These are phyloP conservation scores for Psidium friedrichsthalianum DNA, from an alignment of 345 rosid species.

Conservation along the genomic window DNA sequence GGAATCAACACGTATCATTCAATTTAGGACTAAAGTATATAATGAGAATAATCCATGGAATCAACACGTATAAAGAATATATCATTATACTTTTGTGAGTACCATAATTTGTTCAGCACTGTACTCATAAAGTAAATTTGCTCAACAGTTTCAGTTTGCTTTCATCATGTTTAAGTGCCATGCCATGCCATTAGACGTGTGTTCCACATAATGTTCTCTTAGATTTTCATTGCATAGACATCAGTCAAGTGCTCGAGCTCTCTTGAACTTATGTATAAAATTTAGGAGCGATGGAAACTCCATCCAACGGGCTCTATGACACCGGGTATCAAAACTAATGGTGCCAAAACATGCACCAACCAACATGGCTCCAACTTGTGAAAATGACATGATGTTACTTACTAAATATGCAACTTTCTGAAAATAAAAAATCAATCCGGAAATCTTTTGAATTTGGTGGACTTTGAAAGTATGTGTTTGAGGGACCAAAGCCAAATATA, in stretches of 20 bases:
- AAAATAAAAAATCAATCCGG: background rate
- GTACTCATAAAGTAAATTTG: background rate
- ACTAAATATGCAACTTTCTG: background rate
- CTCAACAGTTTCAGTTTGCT: background rate
- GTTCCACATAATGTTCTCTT: too few species aligned
- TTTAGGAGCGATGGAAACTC: background rate
- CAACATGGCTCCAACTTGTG: background rate
- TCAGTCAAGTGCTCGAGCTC: background rate
- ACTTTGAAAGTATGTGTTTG: background rate
- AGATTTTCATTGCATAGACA: background rate
- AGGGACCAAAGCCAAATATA: background rate
- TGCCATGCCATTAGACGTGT: too few species aligned
- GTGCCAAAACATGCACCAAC: background rate
- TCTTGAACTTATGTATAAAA: background rate
- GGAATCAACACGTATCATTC: too few species aligned
- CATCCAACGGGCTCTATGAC: background rate
- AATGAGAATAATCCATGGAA: too few species aligned
- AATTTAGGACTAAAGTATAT: too few species aligned
- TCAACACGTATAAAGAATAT: too few species aligned
- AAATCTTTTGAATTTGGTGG: background rate
- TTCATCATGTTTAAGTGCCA: background rate
- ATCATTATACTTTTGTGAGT: background rate
- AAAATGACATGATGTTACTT: background rate
- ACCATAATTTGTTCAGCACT: background rate
- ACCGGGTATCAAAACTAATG: background rate